These are phyloP conservation scores for Ascochyta pisi DNA, from an alignment of 2,329 filamentous ascomycete species.

Conservation along the genomic window DNA sequence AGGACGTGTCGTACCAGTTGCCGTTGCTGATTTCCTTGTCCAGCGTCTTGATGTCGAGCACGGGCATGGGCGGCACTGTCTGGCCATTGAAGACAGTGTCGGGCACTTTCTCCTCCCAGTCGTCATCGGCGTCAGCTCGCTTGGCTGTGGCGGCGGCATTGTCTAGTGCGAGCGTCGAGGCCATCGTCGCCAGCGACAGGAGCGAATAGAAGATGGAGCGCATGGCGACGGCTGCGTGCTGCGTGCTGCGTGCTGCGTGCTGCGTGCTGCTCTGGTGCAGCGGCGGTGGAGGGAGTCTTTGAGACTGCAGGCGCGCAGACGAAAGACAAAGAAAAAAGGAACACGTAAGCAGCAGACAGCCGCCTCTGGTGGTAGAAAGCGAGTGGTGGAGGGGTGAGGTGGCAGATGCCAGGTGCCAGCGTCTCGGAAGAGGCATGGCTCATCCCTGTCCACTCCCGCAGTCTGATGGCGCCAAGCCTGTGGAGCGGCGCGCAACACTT, in stretches of 20 bases:
- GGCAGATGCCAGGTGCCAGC: not conserved
- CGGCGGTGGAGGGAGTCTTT: constrained; percentile 4
- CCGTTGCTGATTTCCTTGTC: constrained; percentile 67
- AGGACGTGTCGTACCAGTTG: constrained; percentile 63
- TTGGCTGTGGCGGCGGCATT: constrained; percentile 21
- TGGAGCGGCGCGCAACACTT: constrained; percentile 27
- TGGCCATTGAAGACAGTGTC: constrained; percentile 70
- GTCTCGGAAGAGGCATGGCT: not conserved
- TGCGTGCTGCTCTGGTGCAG: constrained; percentile 19
- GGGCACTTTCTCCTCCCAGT: constrained; percentile 38
- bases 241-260: constrained; percentile 10
- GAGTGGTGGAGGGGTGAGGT: constrained; percentile 1
- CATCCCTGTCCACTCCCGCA: constrained; percentile 19
- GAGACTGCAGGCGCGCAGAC: not conserved
- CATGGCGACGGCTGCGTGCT: constrained; percentile 34
- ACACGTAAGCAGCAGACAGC: not conserved
- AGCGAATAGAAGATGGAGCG: constrained; percentile 46
- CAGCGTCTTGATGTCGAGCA: constrained; percentile 65
- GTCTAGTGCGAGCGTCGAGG: constrained; percentile 35
- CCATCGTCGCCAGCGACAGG: constrained; percentile 48
- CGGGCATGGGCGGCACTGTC: constrained; percentile 69
- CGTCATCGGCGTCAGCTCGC: constrained; percentile 30
- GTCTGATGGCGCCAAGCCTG: constrained; percentile 29
- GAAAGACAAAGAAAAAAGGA: not conserved
- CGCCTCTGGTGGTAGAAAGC: not conserved